Evolutionary conservation across 345 rosid species (phyloP).

Genomic region (Kandelia obovata): DNA sequence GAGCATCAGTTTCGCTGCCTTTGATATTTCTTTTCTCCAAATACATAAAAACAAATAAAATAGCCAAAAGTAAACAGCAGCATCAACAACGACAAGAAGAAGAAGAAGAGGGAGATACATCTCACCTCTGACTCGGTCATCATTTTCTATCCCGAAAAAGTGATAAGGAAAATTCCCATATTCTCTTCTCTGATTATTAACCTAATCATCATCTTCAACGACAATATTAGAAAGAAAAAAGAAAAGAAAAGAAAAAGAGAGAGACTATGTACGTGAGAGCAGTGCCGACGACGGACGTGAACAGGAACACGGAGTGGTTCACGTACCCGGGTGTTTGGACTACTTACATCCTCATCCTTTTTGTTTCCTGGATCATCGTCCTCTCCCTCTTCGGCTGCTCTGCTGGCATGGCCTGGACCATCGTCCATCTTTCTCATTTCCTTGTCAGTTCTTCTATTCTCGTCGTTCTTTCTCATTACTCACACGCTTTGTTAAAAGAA

Average conservation of each 20-base stretch:
- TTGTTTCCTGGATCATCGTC: conserved; percentile 69
- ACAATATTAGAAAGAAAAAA: no score
- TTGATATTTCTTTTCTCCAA: no score
- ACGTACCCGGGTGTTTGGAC: conserved; percentile 85
- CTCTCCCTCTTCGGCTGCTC: conserved; percentile 62
- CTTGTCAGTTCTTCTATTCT: conserved; percentile 26
- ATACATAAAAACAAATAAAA: no score
- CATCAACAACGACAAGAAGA: no score
- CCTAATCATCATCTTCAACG: conserved; percentile 28
- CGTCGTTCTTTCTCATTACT: background rate
- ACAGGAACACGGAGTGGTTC: conserved; percentile 86
- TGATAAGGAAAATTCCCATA: no score
- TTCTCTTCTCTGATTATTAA: no score
- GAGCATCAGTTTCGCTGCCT: no score
- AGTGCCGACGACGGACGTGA: conserved; percentile 71
- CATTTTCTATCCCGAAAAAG: no score
- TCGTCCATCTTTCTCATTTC: conserved; percentile 69
- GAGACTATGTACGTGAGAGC: conserved; percentile 58
- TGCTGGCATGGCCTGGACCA: conserved; percentile 80
- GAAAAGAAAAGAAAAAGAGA: background rate
- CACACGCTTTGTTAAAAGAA: no score
- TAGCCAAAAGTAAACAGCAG: no score
- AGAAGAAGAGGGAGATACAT: no score
- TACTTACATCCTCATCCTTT: conserved; percentile 58
- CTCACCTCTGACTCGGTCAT: no score